Evolutionary conservation across 2,329 filamentous ascomycete species (phyloP), one percentile per base, ranked within the genome.

Genomic region (Bertia moriformis): DNA sequence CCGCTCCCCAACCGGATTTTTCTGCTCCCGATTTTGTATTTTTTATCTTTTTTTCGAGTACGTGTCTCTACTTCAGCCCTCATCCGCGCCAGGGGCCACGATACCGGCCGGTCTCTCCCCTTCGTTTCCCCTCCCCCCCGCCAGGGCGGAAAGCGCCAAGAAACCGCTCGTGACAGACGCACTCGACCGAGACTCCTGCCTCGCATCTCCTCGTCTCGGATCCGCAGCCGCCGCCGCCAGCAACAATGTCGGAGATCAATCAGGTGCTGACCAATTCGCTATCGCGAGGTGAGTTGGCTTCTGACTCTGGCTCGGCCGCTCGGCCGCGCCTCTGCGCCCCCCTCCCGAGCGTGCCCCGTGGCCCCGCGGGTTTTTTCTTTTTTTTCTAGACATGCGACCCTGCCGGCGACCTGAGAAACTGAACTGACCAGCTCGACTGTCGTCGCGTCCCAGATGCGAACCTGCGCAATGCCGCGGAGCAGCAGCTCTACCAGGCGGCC

Each of bases 171-270:
- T n/a, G n/a, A n/a, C n/a, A n/a, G n/a, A n/a, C n/a, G n/a, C n/a
- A n/a, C n/a, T n/a, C n/a, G n/a, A n/a, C n/a, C n/a, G n/a, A n/a
- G n/a, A n/a, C n/a, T n/a, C n/a, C n/a, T n/a, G n/a, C n/a, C n/a
- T n/a, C n/a, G n/a, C n/a, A n/a, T n/a, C n/a, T n/a, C n/a, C n/a
- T n/a, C n/a, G n/a, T n/a, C n/a, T n/a, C n/a, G n/a, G n/a, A n/a
- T n/a, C n/a, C n/a, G n/a, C n/a, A n/a, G n/a, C n/a, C n/a, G n/a
- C n/a, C n/a, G n/a, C n/a, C n/a, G n/a, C n/a, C n/a, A n/a, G n/a
- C n/a, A n/a, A n/a, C n/a, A n/a, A n/a, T n/a, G n/a, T 66, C 93
- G 83, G 86, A 96, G 69, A 93, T 96, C 70, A 93, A 91, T 71
- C 82, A 87, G 68, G 89, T 98, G 69, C 83, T 98, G 70, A 78